Percentiles rank a stretch among this genome's conserved stretches.
phyloP scores from a whole-genome alignment of 768 basidiomycete genomes.

The Trametes punicea region DNA sequence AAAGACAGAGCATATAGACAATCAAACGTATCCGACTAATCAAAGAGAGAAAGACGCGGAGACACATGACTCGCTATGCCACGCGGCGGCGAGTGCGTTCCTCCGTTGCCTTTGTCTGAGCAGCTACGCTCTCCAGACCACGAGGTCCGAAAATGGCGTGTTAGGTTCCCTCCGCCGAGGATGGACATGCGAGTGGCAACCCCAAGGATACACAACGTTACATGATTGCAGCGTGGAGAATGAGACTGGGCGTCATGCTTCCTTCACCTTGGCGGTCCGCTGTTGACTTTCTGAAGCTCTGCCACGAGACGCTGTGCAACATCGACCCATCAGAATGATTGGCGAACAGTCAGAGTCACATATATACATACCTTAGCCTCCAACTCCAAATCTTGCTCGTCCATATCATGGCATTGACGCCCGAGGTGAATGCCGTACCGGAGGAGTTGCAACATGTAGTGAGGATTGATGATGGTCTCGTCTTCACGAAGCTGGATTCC shows the following conservation, averaged over 20 bases:
- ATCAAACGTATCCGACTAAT: conserved; percentile 10
- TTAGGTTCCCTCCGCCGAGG: no score
- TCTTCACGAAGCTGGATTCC: conserved; percentile 39
- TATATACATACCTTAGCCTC: conserved; percentile 51
- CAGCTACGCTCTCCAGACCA: neutral
- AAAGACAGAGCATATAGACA: conserved; percentile 22
- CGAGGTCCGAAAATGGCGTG: no score
- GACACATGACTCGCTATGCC: neutral
- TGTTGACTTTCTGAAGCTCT: conserved; percentile 14
- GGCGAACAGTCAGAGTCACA: neutral
- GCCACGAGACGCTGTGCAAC: conserved; percentile 9
- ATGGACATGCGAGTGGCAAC: no score
- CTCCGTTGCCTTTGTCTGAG: neutral
- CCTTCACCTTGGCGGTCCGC: neutral
- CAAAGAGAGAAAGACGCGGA: neutral
- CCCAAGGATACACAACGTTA: neutral
- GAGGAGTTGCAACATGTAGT: conserved; percentile 75
- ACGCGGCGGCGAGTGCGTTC: neutral
- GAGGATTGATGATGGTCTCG: conserved; percentile 73
- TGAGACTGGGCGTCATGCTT: neutral
- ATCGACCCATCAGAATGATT: neutral
- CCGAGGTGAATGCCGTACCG: conserved; percentile 68
- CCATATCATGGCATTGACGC: conserved; percentile 30
- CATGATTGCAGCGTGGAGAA: no score
- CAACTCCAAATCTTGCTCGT: conserved; percentile 44